These are phyloP conservation scores for Fusarium sp. DNA, from an alignment of 2,329 filamentous ascomycete genomes.

Conservation along the genomic window DNA sequence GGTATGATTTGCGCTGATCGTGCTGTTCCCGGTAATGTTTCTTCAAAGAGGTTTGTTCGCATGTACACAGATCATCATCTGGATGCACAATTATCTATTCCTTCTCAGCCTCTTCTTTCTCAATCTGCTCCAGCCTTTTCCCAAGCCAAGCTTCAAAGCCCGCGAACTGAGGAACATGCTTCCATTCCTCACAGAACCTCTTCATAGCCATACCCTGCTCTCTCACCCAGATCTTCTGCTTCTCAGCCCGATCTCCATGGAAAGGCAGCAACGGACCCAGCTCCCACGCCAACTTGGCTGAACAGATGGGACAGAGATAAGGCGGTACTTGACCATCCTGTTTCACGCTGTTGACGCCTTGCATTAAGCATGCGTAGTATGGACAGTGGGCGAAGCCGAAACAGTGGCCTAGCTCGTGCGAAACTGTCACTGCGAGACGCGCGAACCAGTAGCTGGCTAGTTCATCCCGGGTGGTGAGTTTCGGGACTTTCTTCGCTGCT, in stretches of 20 bases:
- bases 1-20: not conserved
- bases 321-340: constrained; percentile 74
- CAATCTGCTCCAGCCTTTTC: constrained; percentile 27
- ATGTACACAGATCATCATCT: not conserved
- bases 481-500: constrained; percentile 37
- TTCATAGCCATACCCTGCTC: constrained; percentile 58
- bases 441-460: constrained; percentile 67
- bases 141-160: constrained; percentile 61
- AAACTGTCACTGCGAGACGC: constrained; percentile 68
- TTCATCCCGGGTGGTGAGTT: constrained; percentile 45
- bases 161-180: constrained; percentile 59
- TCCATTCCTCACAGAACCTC: constrained; percentile 58
- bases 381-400: constrained; percentile 75
- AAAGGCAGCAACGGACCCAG: constrained; percentile 4
- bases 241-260: constrained; percentile 37
- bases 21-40: not conserved
- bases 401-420: constrained; percentile 77
- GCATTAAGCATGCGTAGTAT: constrained; percentile 75
- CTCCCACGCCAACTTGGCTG: constrained; percentile 62
- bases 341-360: constrained; percentile 66
- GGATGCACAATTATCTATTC: not conserved
- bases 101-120: not conserved
- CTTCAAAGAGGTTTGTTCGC: not conserved
- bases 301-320: constrained; percentile 72
- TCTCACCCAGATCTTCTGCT: constrained; percentile 35